Percentiles rank a stretch among this genome's conserved stretches.
phyloP scores from a whole-genome alignment of 129 eudicot genomes.

The Apium graveolens region DNA sequence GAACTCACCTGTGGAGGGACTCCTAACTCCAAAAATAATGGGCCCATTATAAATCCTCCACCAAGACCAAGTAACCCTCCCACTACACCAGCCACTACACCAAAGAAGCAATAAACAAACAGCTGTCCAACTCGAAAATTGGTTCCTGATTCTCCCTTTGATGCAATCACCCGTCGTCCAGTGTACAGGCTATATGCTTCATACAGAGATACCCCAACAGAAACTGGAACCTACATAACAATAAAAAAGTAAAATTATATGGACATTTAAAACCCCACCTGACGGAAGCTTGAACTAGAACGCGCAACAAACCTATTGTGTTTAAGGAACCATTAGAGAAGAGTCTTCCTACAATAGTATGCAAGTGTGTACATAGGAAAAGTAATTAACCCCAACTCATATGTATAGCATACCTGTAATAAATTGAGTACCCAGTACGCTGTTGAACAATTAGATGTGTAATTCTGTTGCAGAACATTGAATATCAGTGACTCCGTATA shows the following conservation, averaged over 20 bases:
- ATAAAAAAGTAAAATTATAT: neutral
- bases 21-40: conserved; percentile 85
- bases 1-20: conserved; percentile 82
- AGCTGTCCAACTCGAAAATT: conserved; percentile 46
- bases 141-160: conserved; percentile 52
- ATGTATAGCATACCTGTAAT: conserved; percentile 43
- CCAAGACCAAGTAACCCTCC: conserved; percentile 96
- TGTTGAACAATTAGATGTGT: conserved; percentile 62
- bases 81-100: conserved; percentile 71
- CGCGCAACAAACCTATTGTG: neutral
- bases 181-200: conserved; percentile 64
- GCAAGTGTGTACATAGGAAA: neutral
- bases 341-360: neutral
- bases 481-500: neutral
- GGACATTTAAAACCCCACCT: neutral
- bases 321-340: neutral
- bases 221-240: conserved; percentile 53
- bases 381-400: neutral
- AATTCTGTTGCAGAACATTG: conserved; percentile 39
- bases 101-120: conserved; percentile 49
- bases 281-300: neutral
- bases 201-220: conserved; percentile 71
- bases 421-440: conserved; percentile 80
- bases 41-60: conserved; percentile 95
- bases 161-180: conserved; percentile 64